Conservation (phyloP, 106 monocot genomes). For the Allium fistulosum region DNA sequence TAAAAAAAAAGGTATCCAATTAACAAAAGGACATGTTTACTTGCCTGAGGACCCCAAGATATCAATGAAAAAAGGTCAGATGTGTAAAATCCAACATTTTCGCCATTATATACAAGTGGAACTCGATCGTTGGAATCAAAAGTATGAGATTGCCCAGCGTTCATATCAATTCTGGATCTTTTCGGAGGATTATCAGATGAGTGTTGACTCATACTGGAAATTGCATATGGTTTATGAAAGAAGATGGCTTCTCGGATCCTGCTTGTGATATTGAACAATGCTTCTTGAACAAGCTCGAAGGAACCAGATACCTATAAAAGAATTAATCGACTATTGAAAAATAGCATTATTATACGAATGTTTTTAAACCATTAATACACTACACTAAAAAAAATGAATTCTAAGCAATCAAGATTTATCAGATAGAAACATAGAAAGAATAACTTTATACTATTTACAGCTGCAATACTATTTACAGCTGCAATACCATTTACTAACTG, state of each 20-base stretch:
- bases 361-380: not conserved
- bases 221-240: conserved; percentile 20
- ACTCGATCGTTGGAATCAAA: conserved; percentile 27
- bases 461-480: not conserved
- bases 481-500: too few relatives aligned
- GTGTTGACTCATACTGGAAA: conserved; percentile 25
- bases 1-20: not conserved
- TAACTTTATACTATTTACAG: not conserved
- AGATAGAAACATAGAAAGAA: not conserved
- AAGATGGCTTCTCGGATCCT: conserved; percentile 72
- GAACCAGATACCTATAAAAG: conserved; percentile 49
- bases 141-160: conserved; percentile 12
- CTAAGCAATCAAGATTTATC: not conserved
- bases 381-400: not conserved
- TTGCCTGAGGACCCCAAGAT: conserved; percentile 34
- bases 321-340: too few relatives aligned
- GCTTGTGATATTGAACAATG: conserved; percentile 57
- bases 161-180: conserved; percentile 16
- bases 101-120: conserved; percentile 32
- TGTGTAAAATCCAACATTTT: conserved; percentile 16
- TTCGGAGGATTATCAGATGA: conserved; percentile 9
- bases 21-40: not conserved
- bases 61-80: conserved; percentile 28
- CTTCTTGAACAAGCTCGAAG: conserved; percentile 71
- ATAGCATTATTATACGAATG: not conserved